Evolutionary conservation across 305 asterid species (phyloP).

Genomic region (Striga hermonthica): DNA sequence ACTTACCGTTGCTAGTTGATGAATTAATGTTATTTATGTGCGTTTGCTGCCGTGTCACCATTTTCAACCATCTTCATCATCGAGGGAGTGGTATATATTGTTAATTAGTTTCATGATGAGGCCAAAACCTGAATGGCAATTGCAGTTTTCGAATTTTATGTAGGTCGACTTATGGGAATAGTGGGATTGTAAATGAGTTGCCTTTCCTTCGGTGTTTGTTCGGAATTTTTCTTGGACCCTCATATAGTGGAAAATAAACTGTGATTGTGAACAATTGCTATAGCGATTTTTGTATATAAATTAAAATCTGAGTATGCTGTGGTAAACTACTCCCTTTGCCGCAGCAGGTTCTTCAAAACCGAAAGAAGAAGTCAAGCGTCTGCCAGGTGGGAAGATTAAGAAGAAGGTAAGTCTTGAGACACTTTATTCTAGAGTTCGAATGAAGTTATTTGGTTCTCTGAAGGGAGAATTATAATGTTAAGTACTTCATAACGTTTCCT

Average conservation of each 20-base stretch:
- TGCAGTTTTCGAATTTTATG: conserved; percentile 1
- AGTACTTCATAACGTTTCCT: background rate
- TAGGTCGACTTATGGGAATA: background rate
- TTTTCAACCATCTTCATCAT: conserved; percentile 10
- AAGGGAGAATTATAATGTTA: conserved; percentile 7
- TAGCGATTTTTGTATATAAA: background rate
- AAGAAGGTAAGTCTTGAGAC: conserved; percentile 59
- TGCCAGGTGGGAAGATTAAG: conserved; percentile 95
- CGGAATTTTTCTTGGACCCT: background rate
- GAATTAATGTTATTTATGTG: conserved; percentile 8
- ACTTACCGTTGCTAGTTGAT: conserved; percentile 6
- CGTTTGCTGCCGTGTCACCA: background rate
- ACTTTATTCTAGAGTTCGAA: conserved; percentile 19
- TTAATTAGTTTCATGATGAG: background rate
- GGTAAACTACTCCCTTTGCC: conserved; percentile 26
- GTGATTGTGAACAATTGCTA: conserved; percentile 10
- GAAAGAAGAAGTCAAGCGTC: conserved; percentile 89
- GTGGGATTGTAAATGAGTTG: conserved; percentile 3
- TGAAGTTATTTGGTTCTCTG: conserved; percentile 13
- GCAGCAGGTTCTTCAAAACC: conserved; percentile 77
- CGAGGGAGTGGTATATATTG: background rate
- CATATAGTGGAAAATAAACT: background rate
- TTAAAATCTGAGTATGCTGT: conserved; percentile 11
- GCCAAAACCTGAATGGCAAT: conserved; percentile 13
- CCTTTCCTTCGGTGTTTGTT: conserved; percentile 6